Evolutionary conservation across 441 rosid genomes (phyloP), one percentile per base, ranked within the genome.

Genomic region (Hura crepitans): DNA sequence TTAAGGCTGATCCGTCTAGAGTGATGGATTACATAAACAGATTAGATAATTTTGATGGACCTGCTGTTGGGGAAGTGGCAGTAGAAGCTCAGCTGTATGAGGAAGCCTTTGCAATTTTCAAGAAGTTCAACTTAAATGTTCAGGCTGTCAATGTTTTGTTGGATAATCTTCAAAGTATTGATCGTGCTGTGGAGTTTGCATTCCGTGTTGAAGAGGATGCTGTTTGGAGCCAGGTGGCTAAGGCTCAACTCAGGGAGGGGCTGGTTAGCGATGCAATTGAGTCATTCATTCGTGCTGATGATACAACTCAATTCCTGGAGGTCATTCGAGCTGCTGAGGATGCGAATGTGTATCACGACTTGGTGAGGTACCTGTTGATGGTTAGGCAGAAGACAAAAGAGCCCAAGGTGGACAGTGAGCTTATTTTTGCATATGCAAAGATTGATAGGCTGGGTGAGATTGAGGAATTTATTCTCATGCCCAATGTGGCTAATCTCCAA

Each of bases 371-470:
- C 85, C 97, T 96, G 72, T 68, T 93, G 69, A 96, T 96, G 98
- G 99, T 96, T 73, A 91, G 97, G 79, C 97, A 93, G 78, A 91
- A 93, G 87, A 81, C 87, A 39, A 91, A 96, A 71, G 98, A 96
- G 80, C 98, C 99, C 50, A 96, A 93, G 95, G 99, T 93, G 79
- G 99, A 96, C 63, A 81, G 99, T 73, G 99, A 96, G 76, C 97
- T 96, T 70, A 96, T 96, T 72, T 96, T 90, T 86, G 97, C 99
- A 18, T 96, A 96, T 85, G 99, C 99, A 4, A 96, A 87, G 90
- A 93, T 88, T 79, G 99, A 93, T 78, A 80, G 97, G 77, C 78
- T 96, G 75, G 82, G 91, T 75, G 99, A 96, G 57, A 91, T 96
- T 67, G 98, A 96, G 79, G 99, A 96, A 75, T 93, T 96, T 74